phyloP scores from a whole-genome alignment of 1,284 basidiomycete genomes.

The Malassezia dermatis region DNA sequence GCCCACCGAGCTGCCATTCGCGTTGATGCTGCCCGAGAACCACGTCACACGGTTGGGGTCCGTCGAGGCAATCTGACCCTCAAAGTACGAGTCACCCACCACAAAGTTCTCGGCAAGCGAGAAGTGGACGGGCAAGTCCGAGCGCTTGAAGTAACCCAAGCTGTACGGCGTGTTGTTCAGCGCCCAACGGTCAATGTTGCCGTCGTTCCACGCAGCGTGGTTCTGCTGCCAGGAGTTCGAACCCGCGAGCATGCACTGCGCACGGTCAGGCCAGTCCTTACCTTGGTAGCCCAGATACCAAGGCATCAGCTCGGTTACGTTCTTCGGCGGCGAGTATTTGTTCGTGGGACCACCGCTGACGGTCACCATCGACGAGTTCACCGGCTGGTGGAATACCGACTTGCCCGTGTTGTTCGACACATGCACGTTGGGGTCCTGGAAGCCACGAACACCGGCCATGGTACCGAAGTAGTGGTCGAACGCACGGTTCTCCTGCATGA shows the following conservation, averaged over 20 bases:
- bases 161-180: constrained; percentile 31
- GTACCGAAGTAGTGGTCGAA: constrained; percentile 40
- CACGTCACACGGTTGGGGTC: constrained; percentile 28
- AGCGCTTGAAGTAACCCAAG: constrained; percentile 26
- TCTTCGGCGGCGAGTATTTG: constrained; percentile 1
- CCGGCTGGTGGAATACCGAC: constrained; percentile 23
- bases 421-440: constrained; percentile 33
- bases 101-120: constrained; percentile 31
- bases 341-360: background rate
- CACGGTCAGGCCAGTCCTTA: constrained; percentile 23
- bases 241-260: constrained; percentile 30
- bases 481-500: constrained; percentile 42
- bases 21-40: constrained; percentile 21
- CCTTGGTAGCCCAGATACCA: constrained; percentile 30
- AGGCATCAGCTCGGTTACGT: constrained; percentile 23
- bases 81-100: constrained; percentile 30
- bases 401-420: constrained; percentile 25
- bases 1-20: constrained; percentile 5
- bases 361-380: constrained; percentile 14
- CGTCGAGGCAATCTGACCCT: constrained; percentile 26
- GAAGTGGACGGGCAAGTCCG: constrained; percentile 35
- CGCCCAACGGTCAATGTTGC: constrained; percentile 31
- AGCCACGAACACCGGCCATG: constrained; percentile 32
- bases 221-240: constrained; percentile 28
- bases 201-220: constrained; percentile 29